Evolutionary conservation across 441 rosid genomes (phyloP).

Genomic region (Mallotus repandus): DNA sequence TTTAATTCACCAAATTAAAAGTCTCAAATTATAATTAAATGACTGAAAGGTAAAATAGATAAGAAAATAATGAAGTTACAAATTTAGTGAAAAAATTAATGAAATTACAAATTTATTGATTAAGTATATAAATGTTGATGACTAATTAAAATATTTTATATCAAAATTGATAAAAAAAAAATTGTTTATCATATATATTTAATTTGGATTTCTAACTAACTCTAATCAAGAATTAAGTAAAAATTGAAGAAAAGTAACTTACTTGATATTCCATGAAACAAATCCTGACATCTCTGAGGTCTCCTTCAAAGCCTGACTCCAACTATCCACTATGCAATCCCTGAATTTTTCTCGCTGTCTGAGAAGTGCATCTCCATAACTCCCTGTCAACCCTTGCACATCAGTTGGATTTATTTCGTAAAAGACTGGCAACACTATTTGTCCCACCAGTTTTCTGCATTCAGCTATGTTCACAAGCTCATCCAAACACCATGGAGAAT

Average conservation of each 20-base stretch:
- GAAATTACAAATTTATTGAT: no score
- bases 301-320: conserved; percentile 17
- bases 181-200: no score
- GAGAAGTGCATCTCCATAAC: conserved; percentile 6
- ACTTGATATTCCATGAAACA: conserved; percentile 13
- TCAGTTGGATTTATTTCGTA: conserved; percentile 28
- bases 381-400: conserved; percentile 30
- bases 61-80: no score
- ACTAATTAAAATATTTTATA: no score
- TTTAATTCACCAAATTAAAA: no score
- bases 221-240: no score
- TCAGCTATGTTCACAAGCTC: conserved; percentile 35
- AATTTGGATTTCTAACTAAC: no score
- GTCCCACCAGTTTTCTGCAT: not conserved
- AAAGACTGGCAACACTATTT: conserved; percentile 32
- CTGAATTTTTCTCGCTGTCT: not conserved
- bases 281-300: conserved; percentile 31
- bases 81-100: no score
- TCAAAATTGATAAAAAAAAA: no score
- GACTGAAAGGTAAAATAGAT: no score
- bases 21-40: no score
- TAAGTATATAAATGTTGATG: no score
- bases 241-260: not conserved
- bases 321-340: conserved; percentile 13
- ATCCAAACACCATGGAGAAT: not conserved